These are phyloP conservation scores for Sordariomycetes sp. DNA, from an alignment of 2,329 filamentous ascomycete genomes.

Conservation along the genomic window DNA sequence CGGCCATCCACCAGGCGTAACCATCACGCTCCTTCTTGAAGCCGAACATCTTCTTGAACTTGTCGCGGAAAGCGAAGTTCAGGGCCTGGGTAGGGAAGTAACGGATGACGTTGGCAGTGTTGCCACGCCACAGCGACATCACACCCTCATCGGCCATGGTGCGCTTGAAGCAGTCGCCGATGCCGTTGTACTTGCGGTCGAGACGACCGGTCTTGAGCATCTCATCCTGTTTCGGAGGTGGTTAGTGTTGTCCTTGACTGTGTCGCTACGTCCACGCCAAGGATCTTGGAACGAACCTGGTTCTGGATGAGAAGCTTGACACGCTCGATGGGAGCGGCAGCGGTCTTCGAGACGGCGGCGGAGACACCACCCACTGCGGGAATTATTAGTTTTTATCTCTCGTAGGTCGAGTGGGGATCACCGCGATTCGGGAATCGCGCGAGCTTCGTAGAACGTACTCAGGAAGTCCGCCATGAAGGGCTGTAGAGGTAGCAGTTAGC, in stretches of 20 bases:
- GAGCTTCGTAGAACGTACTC: constrained; percentile 58
- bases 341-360: constrained; percentile 99
- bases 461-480: constrained; percentile 97
- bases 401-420: not conserved
- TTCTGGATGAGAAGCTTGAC: constrained; percentile 99
- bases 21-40: constrained; percentile 99
- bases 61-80: constrained; percentile 99
- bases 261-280: too few relatives aligned
- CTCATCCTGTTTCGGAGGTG: constrained; percentile 69
- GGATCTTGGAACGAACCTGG: constrained; percentile 60
- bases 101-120: constrained; percentile 99
- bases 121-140: constrained; percentile 95
- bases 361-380: constrained; percentile 95
- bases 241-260: constrained; percentile 12
- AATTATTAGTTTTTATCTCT: not conserved
- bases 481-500: constrained; percentile 36
- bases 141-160: constrained; percentile 87
- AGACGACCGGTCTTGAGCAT: constrained; percentile 99
- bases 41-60: constrained; percentile 99
- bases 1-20: constrained; percentile 97
- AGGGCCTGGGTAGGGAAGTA: constrained; percentile 99
- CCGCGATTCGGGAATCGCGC: constrained; percentile 5
- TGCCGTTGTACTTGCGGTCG: constrained; percentile 91
- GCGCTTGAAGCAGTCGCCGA: constrained; percentile 89
- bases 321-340: constrained; percentile 99